A percentile compares a stretch with the other conserved stretches of the same genome.
phyloP scores from a whole-genome alignment of 176 grass and related monocot species.

The Triticum dicoccoides region DNA sequence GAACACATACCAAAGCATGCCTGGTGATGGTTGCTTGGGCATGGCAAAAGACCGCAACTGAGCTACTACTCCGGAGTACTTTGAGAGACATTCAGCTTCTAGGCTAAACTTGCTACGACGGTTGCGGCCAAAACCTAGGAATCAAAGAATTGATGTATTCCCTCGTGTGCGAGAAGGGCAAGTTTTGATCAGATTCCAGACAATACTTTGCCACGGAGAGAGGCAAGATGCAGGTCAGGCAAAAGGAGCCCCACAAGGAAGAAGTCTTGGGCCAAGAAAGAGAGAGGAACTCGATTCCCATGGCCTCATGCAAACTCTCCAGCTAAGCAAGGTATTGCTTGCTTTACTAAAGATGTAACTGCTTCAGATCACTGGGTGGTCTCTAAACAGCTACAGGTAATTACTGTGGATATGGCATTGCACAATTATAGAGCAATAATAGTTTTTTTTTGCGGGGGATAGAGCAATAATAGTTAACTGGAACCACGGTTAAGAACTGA shows the following conservation, averaged over 20 bases:
- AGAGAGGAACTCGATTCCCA: slow-evolving; percentile 5
- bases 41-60: not conserved
- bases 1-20: not conserved
- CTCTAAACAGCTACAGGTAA: not conserved
- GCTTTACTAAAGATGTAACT: not conserved
- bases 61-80: not conserved
- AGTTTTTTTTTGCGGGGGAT: not conserved
- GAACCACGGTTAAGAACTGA: not conserved
- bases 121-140: not conserved
- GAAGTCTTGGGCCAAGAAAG: not conserved
- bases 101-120: not conserved
- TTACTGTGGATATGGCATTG: not conserved
- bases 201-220: slow-evolving; percentile 6
- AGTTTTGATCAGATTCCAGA: not conserved
- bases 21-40: not conserved
- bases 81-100: not conserved
- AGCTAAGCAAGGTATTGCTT: slow-evolving; percentile 35
- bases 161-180: not conserved
- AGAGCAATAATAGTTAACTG: not conserved
- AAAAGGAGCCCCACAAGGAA: slow-evolving; percentile 8
- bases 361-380: no score
- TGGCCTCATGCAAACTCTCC: not conserved
- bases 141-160: not conserved
- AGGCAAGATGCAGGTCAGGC: not conserved
- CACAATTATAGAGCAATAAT: not conserved